These are phyloP conservation scores for Vanrija sp. DNA, from an alignment of 1,284 basidiomycete species.

Conservation along the genomic window DNA sequence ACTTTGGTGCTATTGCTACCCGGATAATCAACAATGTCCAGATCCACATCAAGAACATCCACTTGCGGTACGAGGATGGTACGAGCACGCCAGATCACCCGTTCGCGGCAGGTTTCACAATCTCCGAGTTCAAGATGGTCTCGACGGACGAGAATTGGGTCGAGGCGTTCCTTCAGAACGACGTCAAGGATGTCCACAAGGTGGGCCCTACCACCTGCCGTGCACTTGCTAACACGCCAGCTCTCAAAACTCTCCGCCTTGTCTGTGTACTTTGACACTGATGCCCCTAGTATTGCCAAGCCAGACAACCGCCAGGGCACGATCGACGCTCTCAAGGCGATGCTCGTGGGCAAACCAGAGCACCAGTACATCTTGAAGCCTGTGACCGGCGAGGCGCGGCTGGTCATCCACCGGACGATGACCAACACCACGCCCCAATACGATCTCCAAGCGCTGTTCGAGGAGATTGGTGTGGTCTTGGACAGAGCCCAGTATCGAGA, in stretches of 20 bases:
- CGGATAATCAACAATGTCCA: conserved; percentile 97
- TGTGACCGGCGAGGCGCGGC: conserved; percentile 89
- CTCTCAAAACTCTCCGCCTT: conserved; percentile 83
- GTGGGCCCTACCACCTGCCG: conserved; percentile 48
- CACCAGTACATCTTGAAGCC: conserved; percentile 97
- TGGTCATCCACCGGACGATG: conserved; percentile 76
- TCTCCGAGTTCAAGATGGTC: conserved; percentile 89
- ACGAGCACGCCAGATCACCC: conserved; percentile 94
- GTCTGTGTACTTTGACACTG: conserved; percentile 94
- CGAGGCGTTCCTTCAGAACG: conserved; percentile 92
- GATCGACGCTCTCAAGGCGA: conserved; percentile 70
- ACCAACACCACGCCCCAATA: conserved; percentile 73
- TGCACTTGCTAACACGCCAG: conserved; percentile 46
- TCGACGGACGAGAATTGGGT: conserved; percentile 91
- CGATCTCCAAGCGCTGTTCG: conserved; percentile 85
- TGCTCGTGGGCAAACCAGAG: conserved; percentile 61
- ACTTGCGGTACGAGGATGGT: conserved; percentile 94
- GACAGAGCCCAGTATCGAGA: conserved; percentile 97
- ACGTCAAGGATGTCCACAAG: conserved; percentile 85
- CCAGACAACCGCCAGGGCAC: conserved; percentile 57
- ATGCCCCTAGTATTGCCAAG: conserved; percentile 70
- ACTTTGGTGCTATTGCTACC: conserved; percentile 77
- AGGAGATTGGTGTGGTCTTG: conserved; percentile 88
- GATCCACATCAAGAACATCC: conserved; percentile 90
- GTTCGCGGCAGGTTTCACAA: conserved; percentile 86